Percentiles rank a stretch among this genome's conserved stretches.
Conservation (phyloP, 129 eudicot genomes). For the Silybum marianum region DNA sequence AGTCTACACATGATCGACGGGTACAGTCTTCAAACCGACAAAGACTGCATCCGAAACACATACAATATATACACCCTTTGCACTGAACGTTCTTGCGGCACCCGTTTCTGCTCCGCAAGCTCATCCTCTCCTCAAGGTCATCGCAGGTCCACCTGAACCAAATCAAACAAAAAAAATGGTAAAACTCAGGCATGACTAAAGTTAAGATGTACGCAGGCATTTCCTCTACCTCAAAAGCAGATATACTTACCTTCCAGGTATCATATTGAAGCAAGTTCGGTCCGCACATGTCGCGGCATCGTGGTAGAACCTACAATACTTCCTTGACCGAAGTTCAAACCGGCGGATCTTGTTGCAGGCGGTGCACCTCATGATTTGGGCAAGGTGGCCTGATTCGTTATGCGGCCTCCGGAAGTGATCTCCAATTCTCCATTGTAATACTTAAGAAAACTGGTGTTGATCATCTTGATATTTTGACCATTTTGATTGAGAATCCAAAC, state of each 20-base stretch:
- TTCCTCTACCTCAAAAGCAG: not conserved
- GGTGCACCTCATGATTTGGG: slow-evolving; percentile 19
- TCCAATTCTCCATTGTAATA: slow-evolving; percentile 14
- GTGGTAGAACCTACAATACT: slow-evolving; percentile 22
- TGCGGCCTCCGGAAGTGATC: slow-evolving; percentile 9
- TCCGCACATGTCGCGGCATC: slow-evolving; percentile 10
- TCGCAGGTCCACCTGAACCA: slow-evolving; percentile 20
- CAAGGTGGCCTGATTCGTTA: slow-evolving; percentile 22
- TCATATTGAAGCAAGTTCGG: slow-evolving; percentile 20
- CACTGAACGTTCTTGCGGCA: slow-evolving; percentile 4
- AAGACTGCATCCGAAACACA: not conserved
- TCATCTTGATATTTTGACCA: slow-evolving; percentile 5
- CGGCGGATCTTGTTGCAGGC: slow-evolving; percentile 29
- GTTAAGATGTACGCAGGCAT: not conserved
- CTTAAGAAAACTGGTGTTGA: slow-evolving; percentile 24
- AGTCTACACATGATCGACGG: not conserved
- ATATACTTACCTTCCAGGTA: slow-evolving; percentile 19
- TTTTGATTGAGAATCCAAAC: slow-evolving; percentile 24
- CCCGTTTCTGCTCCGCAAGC: not conserved
- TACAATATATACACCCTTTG: not conserved
- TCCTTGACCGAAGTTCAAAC: slow-evolving; percentile 7
- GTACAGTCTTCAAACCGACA: too few species aligned
- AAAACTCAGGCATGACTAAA: too few species aligned
- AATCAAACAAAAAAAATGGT: not conserved
- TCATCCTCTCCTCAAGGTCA: slow-evolving; percentile 12